phyloP scores from a whole-genome alignment of 1,284 basidiomycete genomes.

The Ceratobasidium sp. region DNA sequence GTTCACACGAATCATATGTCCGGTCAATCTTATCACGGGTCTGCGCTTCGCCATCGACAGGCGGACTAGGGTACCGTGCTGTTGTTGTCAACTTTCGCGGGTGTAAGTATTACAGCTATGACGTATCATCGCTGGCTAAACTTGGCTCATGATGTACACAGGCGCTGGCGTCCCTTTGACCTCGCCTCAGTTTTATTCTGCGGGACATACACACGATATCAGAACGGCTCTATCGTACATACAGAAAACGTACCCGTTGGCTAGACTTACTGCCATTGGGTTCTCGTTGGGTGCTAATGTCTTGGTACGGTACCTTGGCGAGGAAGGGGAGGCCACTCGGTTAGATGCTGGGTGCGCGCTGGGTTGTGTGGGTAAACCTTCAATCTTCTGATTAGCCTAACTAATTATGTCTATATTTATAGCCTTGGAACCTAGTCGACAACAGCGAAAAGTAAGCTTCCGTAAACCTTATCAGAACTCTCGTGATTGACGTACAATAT shows the following conservation, averaged over 20 bases:
- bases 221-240: conserved; percentile 86
- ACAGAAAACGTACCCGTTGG: conserved; percentile 78
- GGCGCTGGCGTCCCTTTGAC: conserved; percentile 62
- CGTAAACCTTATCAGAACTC: not conserved
- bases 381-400: conserved; percentile 38
- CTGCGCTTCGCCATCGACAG: conserved; percentile 74
- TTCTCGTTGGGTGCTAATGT: conserved; percentile 97
- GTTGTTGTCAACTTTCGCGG: conserved; percentile 93
- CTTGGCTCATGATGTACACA: conserved; percentile 68
- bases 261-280: conserved; percentile 87
- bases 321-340: conserved; percentile 84
- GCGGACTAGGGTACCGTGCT: conserved; percentile 88
- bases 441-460: conserved; percentile 65
- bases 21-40: conserved; percentile 81
- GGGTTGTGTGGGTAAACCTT: conserved; percentile 73
- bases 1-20: conserved; percentile 91
- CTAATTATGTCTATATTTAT: conserved; percentile 41
- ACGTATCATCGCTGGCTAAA: conserved; percentile 38
- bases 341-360: conserved; percentile 82
- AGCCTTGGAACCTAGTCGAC: conserved; percentile 82
- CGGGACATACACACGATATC: conserved; percentile 86
- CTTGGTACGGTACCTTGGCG: conserved; percentile 90
- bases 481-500: conserved; percentile 7
- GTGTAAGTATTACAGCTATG: conserved; percentile 65
- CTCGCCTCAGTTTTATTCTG: conserved; percentile 84